phyloP scores from a whole-genome alignment of 306 rosid species.

The Lathyrus oleraceus region DNA sequence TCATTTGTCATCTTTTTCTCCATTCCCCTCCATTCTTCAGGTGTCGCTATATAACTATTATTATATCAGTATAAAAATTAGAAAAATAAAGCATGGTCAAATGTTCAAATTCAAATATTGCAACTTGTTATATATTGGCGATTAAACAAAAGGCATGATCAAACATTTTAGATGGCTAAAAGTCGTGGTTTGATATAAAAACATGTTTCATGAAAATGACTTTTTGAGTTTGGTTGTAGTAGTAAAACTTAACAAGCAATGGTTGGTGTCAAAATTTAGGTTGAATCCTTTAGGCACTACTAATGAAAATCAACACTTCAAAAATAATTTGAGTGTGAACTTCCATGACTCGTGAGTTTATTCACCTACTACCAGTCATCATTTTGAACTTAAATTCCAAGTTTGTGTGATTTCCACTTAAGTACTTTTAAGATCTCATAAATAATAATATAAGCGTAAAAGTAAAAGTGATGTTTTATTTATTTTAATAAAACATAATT shows the following conservation, averaged over 20 bases:
- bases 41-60: not conserved
- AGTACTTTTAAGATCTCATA: conserved; percentile 15
- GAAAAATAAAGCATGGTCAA: conserved; percentile 2
- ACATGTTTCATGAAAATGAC: not conserved
- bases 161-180: conserved; percentile 1
- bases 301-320: conserved; percentile 28
- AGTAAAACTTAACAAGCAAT: conserved; percentile 41
- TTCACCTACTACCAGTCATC: conserved; percentile 22
- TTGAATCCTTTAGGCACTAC: conserved; percentile 32
- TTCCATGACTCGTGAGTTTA: not conserved
- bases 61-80: not conserved
- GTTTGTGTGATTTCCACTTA: conserved; percentile 14
- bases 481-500: not conserved
- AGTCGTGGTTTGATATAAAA: conserved; percentile 7
- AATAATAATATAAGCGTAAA: not conserved
- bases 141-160: not conserved
- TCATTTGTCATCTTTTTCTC: not conserved
- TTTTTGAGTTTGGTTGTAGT: conserved; percentile 16
- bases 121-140: not conserved
- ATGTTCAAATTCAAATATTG: not conserved
- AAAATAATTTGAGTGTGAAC: not conserved
- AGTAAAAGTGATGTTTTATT: conserved; percentile 8
- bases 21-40: not conserved
- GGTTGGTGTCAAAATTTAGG: conserved; percentile 27
- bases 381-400: conserved; percentile 1